phyloP scores from a whole-genome alignment of 1,284 basidiomycete genomes.

The Lignosus rhinocerotis region DNA sequence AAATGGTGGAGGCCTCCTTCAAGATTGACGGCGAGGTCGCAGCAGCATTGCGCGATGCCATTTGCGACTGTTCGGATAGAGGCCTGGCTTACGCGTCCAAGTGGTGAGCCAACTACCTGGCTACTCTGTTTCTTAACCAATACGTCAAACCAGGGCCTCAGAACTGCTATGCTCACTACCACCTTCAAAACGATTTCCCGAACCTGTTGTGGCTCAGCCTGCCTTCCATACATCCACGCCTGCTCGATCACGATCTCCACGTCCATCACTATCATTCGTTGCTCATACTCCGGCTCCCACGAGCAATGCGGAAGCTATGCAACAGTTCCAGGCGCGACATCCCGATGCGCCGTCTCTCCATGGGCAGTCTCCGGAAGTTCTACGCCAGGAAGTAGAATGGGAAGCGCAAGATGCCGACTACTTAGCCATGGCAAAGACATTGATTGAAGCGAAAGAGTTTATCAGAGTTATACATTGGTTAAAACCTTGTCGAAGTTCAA shows the following conservation, averaged over 20 bases:
- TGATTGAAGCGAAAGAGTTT: conserved; percentile 81
- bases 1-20: conserved; percentile 15
- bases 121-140: conserved; percentile 5
- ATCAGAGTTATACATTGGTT: conserved; percentile 73
- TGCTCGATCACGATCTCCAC: conserved; percentile 45
- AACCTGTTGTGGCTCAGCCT: conserved; percentile 26
- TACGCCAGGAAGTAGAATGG: conserved; percentile 44
- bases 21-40: conserved; percentile 37
- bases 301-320: conserved; percentile 13
- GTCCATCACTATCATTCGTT: conserved; percentile 37
- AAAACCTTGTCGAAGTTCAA: conserved; percentile 62
- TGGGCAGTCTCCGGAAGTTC: conserved; percentile 21
- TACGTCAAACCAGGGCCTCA: conserved; percentile 51
- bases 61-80: conserved; percentile 46
- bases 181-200: conserved; percentile 38
- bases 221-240: conserved; percentile 49
- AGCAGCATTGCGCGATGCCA: conserved; percentile 49
- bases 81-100: conserved; percentile 56
- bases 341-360: conserved; percentile 29
- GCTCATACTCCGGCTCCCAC: conserved; percentile 37
- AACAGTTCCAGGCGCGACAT: conserved; percentile 21
- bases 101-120: conserved; percentile 52
- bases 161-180: conserved; percentile 70
- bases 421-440: conserved; percentile 72
- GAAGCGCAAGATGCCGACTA: conserved; percentile 68